These are phyloP conservation scores for Colletotrichum graminicola DNA, from an alignment of 2,329 filamentous ascomycete species.

Conservation along the genomic window DNA sequence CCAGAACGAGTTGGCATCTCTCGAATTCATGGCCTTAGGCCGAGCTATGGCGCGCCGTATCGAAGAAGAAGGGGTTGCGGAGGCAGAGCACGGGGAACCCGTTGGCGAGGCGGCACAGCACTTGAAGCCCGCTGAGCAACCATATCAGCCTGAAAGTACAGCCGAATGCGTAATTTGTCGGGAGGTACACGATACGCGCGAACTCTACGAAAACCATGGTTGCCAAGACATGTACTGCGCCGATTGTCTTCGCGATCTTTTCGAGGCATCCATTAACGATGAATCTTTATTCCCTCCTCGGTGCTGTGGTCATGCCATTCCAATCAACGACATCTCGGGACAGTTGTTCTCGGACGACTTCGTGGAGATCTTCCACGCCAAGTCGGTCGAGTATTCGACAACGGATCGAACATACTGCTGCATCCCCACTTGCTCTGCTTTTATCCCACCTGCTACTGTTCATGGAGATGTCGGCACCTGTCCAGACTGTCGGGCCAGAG, in stretches of 20 bases:
- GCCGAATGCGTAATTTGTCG: not conserved
- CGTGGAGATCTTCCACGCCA: not conserved
- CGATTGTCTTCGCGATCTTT: conserved; percentile 59
- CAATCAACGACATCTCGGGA: not conserved
- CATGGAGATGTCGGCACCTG: not conserved
- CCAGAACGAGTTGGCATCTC: not conserved
- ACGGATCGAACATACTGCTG: not conserved
- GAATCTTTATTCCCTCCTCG: conserved; percentile 62
- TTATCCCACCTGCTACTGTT: not conserved
- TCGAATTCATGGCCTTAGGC: not conserved
- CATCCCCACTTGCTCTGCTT: not conserved
- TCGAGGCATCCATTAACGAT: conserved; percentile 58
- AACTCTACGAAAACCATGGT: not conserved
- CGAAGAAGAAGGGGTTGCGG: not conserved
- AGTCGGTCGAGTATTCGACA: not conserved
- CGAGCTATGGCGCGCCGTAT: not conserved
- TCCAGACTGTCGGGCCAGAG: not conserved
- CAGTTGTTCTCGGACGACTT: not conserved
- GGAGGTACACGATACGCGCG: not conserved
- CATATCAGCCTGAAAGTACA: not conserved
- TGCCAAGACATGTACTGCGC: conserved; percentile 61
- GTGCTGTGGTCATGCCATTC: not conserved
- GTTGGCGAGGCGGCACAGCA: not conserved
- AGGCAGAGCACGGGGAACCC: not conserved
- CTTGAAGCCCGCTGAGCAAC: not conserved